These are phyloP conservation scores for Pseudomonodictys pantanalensis DNA, from an alignment of 495 filamentous ascomycete species.

Conservation along the genomic window DNA sequence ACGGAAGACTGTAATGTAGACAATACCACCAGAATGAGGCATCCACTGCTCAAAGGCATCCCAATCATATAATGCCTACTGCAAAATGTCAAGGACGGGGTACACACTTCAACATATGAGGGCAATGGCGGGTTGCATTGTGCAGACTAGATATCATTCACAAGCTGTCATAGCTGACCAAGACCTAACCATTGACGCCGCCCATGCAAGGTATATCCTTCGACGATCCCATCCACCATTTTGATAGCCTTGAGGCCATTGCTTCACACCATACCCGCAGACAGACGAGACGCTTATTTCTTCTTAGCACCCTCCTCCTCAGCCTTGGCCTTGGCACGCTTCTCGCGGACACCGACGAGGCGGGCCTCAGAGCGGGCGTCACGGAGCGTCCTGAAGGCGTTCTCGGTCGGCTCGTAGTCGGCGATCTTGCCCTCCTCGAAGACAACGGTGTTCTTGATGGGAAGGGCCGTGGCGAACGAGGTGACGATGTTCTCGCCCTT, in stretches of 20 bases:
- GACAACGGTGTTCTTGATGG: constrained; percentile 64
- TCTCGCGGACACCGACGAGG: constrained; percentile 78
- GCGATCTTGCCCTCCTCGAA: constrained; percentile 78
- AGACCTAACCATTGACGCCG: constrained; percentile 30
- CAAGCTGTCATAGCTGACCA: constrained; percentile 14
- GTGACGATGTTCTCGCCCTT: constrained; percentile 56
- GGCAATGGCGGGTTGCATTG: constrained; percentile 23
- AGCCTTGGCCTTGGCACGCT: constrained; percentile 89
- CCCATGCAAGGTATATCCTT: constrained; percentile 21
- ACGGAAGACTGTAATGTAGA: no score
- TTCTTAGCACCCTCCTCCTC: constrained; percentile 83
- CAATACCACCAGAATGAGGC: no score
- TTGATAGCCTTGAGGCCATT: constrained; percentile 1
- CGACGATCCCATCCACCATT: constrained; percentile 6
- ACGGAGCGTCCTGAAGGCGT: constrained; percentile 81
- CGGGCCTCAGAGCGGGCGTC: constrained; percentile 82
- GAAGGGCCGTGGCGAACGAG: constrained; percentile 57
- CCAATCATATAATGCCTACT: no score
- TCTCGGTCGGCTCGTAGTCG: constrained; percentile 71
- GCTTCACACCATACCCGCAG: neutral
- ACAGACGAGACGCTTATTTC: constrained; percentile 62
- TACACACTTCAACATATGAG: neutral
- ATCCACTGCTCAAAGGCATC: no score
- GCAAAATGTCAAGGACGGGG: no score
- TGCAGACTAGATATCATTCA: constrained; percentile 24